Evolutionary conservation across 768 basidiomycete genomes (phyloP).

Genomic region (Leccinum rimulosum): DNA sequence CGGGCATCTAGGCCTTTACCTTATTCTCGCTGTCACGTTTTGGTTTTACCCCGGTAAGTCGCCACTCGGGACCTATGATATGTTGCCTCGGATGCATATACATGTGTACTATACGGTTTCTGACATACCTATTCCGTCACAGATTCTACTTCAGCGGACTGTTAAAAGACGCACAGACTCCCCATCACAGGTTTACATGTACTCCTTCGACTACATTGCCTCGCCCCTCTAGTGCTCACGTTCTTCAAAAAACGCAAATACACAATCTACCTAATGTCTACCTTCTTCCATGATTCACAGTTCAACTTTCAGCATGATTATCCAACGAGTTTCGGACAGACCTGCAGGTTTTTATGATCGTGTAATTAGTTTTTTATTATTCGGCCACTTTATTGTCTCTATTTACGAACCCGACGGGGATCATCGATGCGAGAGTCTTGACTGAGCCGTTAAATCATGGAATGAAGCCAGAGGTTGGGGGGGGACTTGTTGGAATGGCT

Average conservation of each 20-base stretch:
- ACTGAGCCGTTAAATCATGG: background rate
- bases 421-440: background rate
- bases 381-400: background rate
- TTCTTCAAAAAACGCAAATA: background rate
- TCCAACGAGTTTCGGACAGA: background rate
- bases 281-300: background rate
- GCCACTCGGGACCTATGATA: background rate
- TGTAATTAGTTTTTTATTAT: background rate
- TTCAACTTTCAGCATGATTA: background rate
- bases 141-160: background rate
- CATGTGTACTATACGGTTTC: background rate
- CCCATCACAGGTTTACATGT: background rate
- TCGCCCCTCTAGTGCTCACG: background rate
- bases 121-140: conserved; percentile 11
- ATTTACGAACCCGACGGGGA: background rate
- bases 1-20: conserved; percentile 42
- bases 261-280: background rate
- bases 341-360: background rate
- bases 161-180: conserved; percentile 5
- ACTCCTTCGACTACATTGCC: background rate
- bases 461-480: background rate
- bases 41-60: conserved; percentile 51
- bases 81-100: background rate
- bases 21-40: conserved; percentile 54
- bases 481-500: background rate